Conservation (phyloP, 2,329 filamentous ascomycete species). For the Phyllosticta citriasiana region DNA sequence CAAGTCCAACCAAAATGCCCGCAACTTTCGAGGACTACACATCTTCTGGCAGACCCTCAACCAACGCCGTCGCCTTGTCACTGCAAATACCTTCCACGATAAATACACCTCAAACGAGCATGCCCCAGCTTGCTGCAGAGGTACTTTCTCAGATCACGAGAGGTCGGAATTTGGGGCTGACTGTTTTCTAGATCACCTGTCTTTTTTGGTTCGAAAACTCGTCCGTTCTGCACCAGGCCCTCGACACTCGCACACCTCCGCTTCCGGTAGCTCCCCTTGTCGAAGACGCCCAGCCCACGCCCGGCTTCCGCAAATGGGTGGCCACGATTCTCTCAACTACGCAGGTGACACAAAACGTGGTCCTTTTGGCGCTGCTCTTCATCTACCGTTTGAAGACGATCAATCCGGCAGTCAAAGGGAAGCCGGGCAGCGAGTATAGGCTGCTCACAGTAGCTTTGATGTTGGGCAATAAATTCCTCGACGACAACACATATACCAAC, state of each 20-base stretch:
- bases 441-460: constrained; percentile 90
- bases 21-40: constrained; percentile 1
- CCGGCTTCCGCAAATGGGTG: constrained; percentile 88
- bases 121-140: constrained; percentile 32
- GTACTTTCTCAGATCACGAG: constrained; percentile 13
- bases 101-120: constrained; percentile 28
- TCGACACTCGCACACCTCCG: constrained; percentile 43
- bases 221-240: constrained; percentile 64
- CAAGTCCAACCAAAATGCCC: not conserved
- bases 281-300: constrained; percentile 62
- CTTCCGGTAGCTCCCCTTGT: constrained; percentile 47
- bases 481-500: constrained; percentile 99
- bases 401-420: constrained; percentile 81
- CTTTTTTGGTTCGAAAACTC: constrained; percentile 96
- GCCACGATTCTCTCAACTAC: constrained; percentile 83
- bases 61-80: constrained; percentile 11
- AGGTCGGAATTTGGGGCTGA: not conserved
- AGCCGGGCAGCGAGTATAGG: constrained; percentile 85
- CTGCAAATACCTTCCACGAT: constrained; percentile 27
- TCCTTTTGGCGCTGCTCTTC: constrained; percentile 80
- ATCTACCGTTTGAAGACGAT: constrained; percentile 86
- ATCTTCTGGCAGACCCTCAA: constrained; percentile 5
- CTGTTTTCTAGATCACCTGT: constrained; percentile 64
- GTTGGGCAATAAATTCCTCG: constrained; percentile 96
- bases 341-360: constrained; percentile 92